Percentiles rank a stretch among this genome's conserved stretches.
Conservation (phyloP, 305 asterid species). For the Caryopteris hybrid region DNA sequence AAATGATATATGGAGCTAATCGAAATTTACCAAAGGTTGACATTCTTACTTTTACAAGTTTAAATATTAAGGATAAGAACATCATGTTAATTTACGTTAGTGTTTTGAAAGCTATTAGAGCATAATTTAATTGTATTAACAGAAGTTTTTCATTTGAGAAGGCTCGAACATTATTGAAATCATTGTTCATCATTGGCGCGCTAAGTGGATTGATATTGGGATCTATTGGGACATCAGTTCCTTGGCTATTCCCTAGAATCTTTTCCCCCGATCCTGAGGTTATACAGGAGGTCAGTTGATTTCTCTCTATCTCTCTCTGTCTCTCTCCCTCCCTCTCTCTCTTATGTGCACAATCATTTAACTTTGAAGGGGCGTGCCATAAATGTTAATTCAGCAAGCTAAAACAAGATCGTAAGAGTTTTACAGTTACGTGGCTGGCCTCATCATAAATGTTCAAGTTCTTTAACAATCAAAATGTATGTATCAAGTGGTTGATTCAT, state of each 20-base stretch:
- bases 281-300: constrained; percentile 57
- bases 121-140: background rate
- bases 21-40: constrained; percentile 73
- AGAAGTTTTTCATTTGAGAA: constrained; percentile 15
- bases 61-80: background rate
- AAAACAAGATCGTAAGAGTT: background rate
- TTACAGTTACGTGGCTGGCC: constrained; percentile 2
- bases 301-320: background rate
- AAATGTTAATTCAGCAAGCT: constrained; percentile 4
- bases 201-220: constrained; percentile 71
- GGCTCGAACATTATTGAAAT: constrained; percentile 78
- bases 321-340: background rate
- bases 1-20: constrained; percentile 67
- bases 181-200: constrained; percentile 74
- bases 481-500: background rate
- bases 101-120: constrained; percentile 12
- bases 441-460: constrained; percentile 2
- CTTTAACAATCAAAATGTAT: background rate
- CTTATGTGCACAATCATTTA: background rate
- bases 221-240: constrained; percentile 65
- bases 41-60: constrained; percentile 1
- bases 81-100: background rate
- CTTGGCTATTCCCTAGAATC: constrained; percentile 76
- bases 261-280: constrained; percentile 82
- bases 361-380: background rate